Evolutionary conservation across 352 stramenopile genomes (phyloP), one percentile per base, ranked within the genome.

Genomic region (Phytophthora quininea): DNA sequence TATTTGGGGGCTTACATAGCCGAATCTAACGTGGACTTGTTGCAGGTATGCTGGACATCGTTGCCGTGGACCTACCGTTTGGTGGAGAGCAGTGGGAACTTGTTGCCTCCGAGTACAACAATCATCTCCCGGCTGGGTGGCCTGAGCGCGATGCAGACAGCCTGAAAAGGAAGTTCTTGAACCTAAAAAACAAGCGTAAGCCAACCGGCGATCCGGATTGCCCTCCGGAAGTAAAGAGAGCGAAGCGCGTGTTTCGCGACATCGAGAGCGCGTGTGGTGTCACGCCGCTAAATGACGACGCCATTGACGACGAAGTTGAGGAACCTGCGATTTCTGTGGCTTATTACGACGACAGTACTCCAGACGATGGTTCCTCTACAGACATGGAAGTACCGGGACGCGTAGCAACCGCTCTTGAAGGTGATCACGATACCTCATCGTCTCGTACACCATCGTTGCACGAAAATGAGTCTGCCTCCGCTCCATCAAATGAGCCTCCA

Each of bases 141-240:
- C 24, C 30, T 43, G 35, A 40, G 35, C 35, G 50, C 6, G 50
- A 56, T n/a, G 50, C 31, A 56, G 31, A 56, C 5, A 56, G 50
- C 29, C 50, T 45, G 31, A 56, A 56, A 46, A 31, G 50, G 3
- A 56, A 56, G 50, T 56, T 56, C 11, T 15, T 56, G 32, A 56
- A 46, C 32, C 15, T 56, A n/a, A 56, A 56, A 33, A 46, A 56
- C 32, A 56, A 56, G 14, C 4, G n/a, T 0, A 56, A 43, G 50
- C 50, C 50, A 3, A 56, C 30, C 3, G 50, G 50, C 4, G 30
- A 56, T 11, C 50, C 50, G 1, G 33, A 43, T 33, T 56, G 30
- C 29, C 50, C 50, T 19, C 14, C 14, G 2, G 50, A 56, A 15
- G 50, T 43, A 32, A 38, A 42, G 29, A 30, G 33, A 46, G 50